phyloP scores from a whole-genome alignment of 257 asterid genomes.

The Penstemon eatonii region DNA sequence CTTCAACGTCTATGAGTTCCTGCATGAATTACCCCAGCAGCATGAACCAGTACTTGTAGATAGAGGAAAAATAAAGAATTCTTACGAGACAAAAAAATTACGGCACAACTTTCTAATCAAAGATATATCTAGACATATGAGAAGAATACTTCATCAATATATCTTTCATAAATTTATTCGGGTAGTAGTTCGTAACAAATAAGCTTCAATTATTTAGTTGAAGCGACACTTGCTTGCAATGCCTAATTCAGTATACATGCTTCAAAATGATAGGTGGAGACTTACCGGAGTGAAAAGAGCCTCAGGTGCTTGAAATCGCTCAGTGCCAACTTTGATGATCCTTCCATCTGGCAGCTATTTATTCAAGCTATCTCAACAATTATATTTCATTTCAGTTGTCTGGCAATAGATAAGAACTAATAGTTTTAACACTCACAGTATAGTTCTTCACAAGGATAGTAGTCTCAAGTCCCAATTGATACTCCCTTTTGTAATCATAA shows the following conservation, averaged over 20 bases:
- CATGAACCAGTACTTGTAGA: slow-evolving; percentile 18
- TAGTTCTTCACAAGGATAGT: slow-evolving; percentile 92
- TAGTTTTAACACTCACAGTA: slow-evolving; percentile 63
- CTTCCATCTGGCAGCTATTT: slow-evolving; percentile 98
- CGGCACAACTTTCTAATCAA: background rate
- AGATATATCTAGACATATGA: slow-evolving; percentile 5
- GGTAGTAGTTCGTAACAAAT: background rate
- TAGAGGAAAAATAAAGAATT: slow-evolving; percentile 15
- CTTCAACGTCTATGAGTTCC: slow-evolving; percentile 99
- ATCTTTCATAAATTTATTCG: background rate
- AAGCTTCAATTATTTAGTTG: slow-evolving; percentile 4
- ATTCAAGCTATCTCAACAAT: slow-evolving; percentile 26
- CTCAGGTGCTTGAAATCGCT: slow-evolving; percentile 97
- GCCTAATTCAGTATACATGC: slow-evolving; percentile 5
- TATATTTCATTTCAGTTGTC: slow-evolving; percentile 21
- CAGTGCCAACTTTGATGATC: slow-evolving; percentile 91
- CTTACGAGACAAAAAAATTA: background rate
- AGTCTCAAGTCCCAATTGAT: slow-evolving; percentile 96
- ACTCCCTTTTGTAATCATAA: slow-evolving; percentile 96
- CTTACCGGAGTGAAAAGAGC: slow-evolving; percentile 96
- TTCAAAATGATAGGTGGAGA: slow-evolving; percentile 26
- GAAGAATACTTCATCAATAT: slow-evolving; percentile 19
- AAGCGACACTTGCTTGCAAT: slow-evolving; percentile 2
- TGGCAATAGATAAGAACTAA: slow-evolving; percentile 14
- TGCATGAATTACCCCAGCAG: slow-evolving; percentile 39